Percentiles rank a stretch among this genome's conserved stretches.
These are phyloP conservation scores for Ophiostoma populinum DNA, from an alignment of 2,329 filamentous ascomycete species.

Conservation along the genomic window DNA sequence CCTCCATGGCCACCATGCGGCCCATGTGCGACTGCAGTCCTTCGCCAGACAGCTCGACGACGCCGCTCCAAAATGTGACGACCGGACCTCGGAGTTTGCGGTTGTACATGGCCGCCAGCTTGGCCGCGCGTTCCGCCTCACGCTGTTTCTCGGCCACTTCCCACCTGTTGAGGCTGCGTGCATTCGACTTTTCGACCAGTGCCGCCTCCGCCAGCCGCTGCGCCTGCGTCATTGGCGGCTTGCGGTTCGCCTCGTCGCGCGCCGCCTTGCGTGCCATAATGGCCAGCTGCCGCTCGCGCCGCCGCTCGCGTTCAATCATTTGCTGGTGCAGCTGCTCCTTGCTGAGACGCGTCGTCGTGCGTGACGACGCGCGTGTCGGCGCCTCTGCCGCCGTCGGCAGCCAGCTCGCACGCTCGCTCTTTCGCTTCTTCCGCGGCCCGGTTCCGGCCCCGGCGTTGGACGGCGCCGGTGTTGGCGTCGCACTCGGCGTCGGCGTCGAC, in stretches of 20 bases:
- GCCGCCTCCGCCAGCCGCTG: slow-evolving; percentile 72
- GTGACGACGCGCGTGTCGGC: slow-evolving; percentile 40
- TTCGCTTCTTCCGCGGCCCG: slow-evolving; percentile 40
- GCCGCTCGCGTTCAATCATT: slow-evolving; percentile 54
- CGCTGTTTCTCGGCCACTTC: slow-evolving; percentile 82
- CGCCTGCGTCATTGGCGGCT: slow-evolving; percentile 70
- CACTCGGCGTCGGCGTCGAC: slow-evolving; percentile 18
- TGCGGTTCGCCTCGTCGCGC: slow-evolving; percentile 55
- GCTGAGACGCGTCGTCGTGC: slow-evolving; percentile 38
- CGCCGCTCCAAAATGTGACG: slow-evolving; percentile 85
- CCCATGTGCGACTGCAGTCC: slow-evolving; percentile 52
- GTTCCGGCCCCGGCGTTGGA: too few relatives aligned
- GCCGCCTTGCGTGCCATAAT: slow-evolving; percentile 52
- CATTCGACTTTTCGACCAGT: slow-evolving; percentile 67
- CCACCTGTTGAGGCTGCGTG: slow-evolving; percentile 83
- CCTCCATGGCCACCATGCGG: slow-evolving; percentile 43
- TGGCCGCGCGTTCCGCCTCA: slow-evolving; percentile 66
- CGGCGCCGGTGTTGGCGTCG: slow-evolving; percentile 19
- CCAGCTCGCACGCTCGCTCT: slow-evolving; percentile 42
- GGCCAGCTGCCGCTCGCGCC: slow-evolving; percentile 52
- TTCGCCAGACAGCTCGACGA: slow-evolving; percentile 56
- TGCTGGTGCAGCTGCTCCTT: slow-evolving; percentile 50
- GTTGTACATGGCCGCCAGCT: slow-evolving; percentile 74
- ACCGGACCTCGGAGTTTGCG: slow-evolving; percentile 77
- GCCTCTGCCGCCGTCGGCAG: slow-evolving; percentile 35